Base-by-base conservation (phyloP, 2,329 filamentous ascomycete genomes). In the Aspergillus thermomutatus region DNA sequence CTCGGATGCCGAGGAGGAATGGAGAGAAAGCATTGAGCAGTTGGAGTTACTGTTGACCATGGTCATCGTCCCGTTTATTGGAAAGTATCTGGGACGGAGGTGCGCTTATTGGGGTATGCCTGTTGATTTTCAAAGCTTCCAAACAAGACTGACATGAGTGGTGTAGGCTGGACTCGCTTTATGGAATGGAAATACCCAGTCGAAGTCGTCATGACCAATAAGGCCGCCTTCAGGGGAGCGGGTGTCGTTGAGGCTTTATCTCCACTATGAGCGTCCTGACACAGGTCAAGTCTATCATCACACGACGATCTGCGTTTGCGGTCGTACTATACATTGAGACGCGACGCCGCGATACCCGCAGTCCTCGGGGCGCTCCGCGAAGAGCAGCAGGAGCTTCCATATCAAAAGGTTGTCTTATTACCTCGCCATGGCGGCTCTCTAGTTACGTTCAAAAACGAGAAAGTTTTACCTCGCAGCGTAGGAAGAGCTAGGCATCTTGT, bases 121-220 rank as follows among this genome's bases (percentile, higher is more conserved):
- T 37, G 25, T 14, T 11, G 28, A 17, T 6, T 21, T 52, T 72
- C 56, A 70, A 9, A 34, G 8, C 31, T 19, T 17, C 8, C n/a
- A 52, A 26, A 14, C 4, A 27, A 26, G 37, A 25, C 46, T 54
- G 53, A 48, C 9, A 17, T 11, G 17, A 21, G 10, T n/a, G 8
- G 4, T 59, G 46, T 65, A 96, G 92, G 91, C 64, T 97, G 93
- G 92, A 88, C 87, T 23, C 87, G 88, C 68, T 95, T 92, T 72
- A 97, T 97, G 92, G 86, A 91, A 73, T 97, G 92, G 92, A 88
- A 90, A 74, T 94, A 96, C 71, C 86, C 86, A 0, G 88, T 96
- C 55, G 88, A 95, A 59, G 81, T 96, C 46, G 72, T 74, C n/a
- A 64, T 79, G 45, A 75, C 85, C 56, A 87, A 81, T 72, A 86